These are phyloP conservation scores for Zygotorulaspora mrakii DNA, from an alignment of 1,139 yeast species.

Conservation along the genomic window DNA sequence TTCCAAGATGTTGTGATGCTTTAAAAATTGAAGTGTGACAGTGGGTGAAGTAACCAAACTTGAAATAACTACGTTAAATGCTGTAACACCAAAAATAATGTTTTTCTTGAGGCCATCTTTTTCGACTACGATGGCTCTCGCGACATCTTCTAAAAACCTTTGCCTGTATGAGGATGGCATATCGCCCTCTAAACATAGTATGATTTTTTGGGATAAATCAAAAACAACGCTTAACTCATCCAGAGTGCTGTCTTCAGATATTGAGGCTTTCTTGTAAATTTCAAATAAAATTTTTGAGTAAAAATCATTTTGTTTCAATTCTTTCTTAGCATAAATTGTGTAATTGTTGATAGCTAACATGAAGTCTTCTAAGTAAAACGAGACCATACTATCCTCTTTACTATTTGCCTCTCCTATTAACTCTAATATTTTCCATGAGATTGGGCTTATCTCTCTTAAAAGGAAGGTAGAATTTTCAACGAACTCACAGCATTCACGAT, in stretches of 20 bases:
- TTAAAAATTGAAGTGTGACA: slow-evolving; percentile 52
- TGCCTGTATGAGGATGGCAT: slow-evolving; percentile 30
- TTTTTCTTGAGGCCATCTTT: slow-evolving; percentile 35
- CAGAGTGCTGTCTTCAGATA: slow-evolving; percentile 33
- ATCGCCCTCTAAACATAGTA: slow-evolving; percentile 34
- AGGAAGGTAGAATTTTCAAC: slow-evolving; percentile 82
- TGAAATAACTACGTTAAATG: slow-evolving; percentile 65
- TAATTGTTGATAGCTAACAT: slow-evolving; percentile 73
- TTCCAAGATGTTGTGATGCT: slow-evolving; percentile 44
- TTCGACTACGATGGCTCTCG: slow-evolving; percentile 32
- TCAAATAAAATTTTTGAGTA: slow-evolving; percentile 33
- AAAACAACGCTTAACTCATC: slow-evolving; percentile 36
- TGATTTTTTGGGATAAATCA: slow-evolving; percentile 36
- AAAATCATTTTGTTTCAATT: slow-evolving; percentile 40
- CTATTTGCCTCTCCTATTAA: slow-evolving; percentile 52
- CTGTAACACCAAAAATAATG: slow-evolving; percentile 49
- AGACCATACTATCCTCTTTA: slow-evolving; percentile 47
- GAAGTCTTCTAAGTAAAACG: slow-evolving; percentile 70
- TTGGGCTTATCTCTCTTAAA: slow-evolving; percentile 63
- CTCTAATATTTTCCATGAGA: slow-evolving; percentile 71
- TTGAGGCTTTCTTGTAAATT: slow-evolving; percentile 30
- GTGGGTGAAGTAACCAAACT: slow-evolving; percentile 61
- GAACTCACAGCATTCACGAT: slow-evolving; percentile 77
- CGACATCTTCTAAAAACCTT: slow-evolving; percentile 28
- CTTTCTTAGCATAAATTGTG: slow-evolving; percentile 64